Base-by-base conservation (phyloP, 2,329 filamentous ascomycete species). In the Talaromyces sp. region DNA sequence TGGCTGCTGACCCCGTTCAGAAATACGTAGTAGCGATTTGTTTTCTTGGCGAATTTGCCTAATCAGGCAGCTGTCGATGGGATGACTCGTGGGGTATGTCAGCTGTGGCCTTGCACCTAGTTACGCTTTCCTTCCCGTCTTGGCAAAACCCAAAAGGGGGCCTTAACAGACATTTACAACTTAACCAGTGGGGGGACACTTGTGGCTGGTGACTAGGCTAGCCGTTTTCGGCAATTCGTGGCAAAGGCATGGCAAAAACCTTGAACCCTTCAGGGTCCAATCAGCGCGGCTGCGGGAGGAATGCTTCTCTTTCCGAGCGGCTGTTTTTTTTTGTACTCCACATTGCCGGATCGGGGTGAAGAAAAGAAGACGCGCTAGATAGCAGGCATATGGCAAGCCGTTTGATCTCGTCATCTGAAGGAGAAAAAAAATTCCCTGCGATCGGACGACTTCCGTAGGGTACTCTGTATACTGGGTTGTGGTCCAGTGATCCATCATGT, bases 241-340 rank as follows among this genome's bases (percentile, higher is more conserved):
- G 43, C 43, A 46, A 46, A 46, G 43, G 43, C 43, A 46, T 46
- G 43, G 43, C 43, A 24, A 11, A 43, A 46, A 19, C 43, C 21
- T 46, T 46, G 43, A 12, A 1, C 21, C 11, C 41, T 19, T 43
- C 5, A 6, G 10, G 2, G 4, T 11, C 43, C 43, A 46, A 46
- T 46, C 35, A 46, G 43, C 19, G 43, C 3, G n/a, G 1, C 9
- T 10, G 7, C 43, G 43, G 43, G 24, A 46, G 19, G 43, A 24
- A 21, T 11, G 43, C 43, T 46, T 21, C 43, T 46, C 43, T 17
- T 46, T 46, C 43, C 43, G 43, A 11, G 43, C 17, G n/a, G 19
- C 41, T 21, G 17, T 35, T 35, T 12, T 14, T 2, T 14, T 7
- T 14, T 38, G n/a, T n/a, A n/a, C 14, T 8, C 17, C 35, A 38